phyloP scores from a whole-genome alignment of 2,329 filamentous ascomycete species.

The Talaromyces amestolkiae region DNA sequence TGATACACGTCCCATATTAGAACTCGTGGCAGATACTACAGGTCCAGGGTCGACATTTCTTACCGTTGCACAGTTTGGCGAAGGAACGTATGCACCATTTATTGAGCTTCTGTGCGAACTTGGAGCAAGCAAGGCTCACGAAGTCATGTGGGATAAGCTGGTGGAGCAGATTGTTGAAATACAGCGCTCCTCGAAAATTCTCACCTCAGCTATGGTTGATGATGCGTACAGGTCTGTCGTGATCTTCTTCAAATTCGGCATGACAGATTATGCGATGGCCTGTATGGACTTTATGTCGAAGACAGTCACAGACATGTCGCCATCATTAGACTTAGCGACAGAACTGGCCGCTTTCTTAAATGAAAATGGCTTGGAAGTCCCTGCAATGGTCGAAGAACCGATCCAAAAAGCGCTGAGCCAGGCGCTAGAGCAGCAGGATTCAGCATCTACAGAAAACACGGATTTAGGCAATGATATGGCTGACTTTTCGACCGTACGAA shows the following conservation, averaged over 20 bases:
- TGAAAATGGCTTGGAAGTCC: conserved; percentile 24
- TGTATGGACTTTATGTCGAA: conserved; percentile 21
- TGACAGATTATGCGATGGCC: conserved; percentile 25
- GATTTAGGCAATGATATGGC: conserved; percentile 27
- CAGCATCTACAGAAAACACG: not conserved
- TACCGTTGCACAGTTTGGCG: conserved; percentile 5
- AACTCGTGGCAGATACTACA: conserved; percentile 25
- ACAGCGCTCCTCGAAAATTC: not conserved
- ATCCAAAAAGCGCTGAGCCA: not conserved
- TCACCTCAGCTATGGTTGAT: conserved; percentile 20
- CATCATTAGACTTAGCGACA: conserved; percentile 5
- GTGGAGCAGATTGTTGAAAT: not conserved
- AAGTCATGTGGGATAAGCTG: conserved; percentile 26
- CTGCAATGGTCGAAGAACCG: conserved; percentile 14
- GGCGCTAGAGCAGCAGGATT: not conserved
- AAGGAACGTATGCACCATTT: conserved; percentile 21
- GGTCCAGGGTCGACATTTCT: not conserved
- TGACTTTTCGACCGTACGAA: conserved; percentile 26
- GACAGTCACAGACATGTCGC: not conserved
- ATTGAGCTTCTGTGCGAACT: conserved; percentile 30
- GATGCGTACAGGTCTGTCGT: conserved; percentile 28
- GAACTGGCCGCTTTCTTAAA: conserved; percentile 16
- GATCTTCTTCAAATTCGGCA: conserved; percentile 26
- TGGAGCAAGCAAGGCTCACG: conserved; percentile 23
- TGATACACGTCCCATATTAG: conserved; percentile 25